Evolutionary conservation across 2,329 filamentous ascomycete genomes (phyloP).

Genomic region (Aciculosporium take): DNA sequence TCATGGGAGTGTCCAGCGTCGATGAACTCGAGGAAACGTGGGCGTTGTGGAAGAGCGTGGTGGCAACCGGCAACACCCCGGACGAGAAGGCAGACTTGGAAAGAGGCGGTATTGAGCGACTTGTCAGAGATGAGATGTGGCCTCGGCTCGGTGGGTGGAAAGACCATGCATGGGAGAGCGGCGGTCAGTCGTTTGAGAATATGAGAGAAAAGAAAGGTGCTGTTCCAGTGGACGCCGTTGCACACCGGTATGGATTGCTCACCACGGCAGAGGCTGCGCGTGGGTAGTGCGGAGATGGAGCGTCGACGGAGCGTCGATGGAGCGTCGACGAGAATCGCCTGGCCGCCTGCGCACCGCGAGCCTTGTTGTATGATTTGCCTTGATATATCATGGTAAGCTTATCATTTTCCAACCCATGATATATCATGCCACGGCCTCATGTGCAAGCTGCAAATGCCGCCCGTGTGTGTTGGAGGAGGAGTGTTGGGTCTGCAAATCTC

Average conservation of each 20-base stretch:
- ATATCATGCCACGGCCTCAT: not conserved
- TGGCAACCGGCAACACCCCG: constrained; percentile 25
- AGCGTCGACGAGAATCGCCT: not conserved
- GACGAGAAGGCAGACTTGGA: constrained; percentile 17
- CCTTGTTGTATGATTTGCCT: not conserved
- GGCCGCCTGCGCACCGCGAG: not conserved
- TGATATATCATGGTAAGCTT: too few relatives aligned
- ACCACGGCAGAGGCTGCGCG: constrained; percentile 9
- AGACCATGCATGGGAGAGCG: constrained; percentile 51
- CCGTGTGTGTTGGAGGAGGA: too few relatives aligned
- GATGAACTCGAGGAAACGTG: constrained; percentile 50
- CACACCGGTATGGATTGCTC: constrained; percentile 15
- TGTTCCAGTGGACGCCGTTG: constrained; percentile 18
- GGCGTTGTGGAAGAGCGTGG: constrained; percentile 40
- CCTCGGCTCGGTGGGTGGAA: constrained; percentile 45
- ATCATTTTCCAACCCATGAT: too few relatives aligned
- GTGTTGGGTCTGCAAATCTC: too few relatives aligned
- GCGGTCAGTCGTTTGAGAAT: constrained; percentile 31
- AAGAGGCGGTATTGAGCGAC: constrained; percentile 17
- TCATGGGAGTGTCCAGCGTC: constrained; percentile 51
- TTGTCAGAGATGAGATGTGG: constrained; percentile 34
- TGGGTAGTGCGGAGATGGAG: constrained; percentile 17
- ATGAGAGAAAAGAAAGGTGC: constrained; percentile 15
- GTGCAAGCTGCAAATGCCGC: too few relatives aligned
- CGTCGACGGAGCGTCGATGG: constrained; percentile 16